Conservation (phyloP, 2,329 filamentous ascomycete genomes). For the Huntiella omanensis region DNA sequence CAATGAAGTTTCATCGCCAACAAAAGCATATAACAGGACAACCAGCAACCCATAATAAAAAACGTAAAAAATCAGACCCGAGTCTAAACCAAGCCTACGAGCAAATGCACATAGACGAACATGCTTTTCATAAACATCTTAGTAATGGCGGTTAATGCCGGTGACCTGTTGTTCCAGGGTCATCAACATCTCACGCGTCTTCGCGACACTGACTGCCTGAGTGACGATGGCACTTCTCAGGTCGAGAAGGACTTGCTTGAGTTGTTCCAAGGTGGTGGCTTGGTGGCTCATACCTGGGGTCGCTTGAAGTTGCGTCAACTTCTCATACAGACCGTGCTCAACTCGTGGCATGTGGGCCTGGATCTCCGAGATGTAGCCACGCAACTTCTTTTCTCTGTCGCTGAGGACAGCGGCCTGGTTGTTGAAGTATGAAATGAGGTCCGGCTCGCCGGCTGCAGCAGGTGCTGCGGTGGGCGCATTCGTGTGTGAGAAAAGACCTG, state of each 20-base stretch:
- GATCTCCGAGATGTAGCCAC: slow-evolving; percentile 27
- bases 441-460: slow-evolving; percentile 22
- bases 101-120: no score
- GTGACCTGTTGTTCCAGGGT: slow-evolving; percentile 24
- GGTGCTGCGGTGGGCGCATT: slow-evolving; percentile 18
- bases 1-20: no score
- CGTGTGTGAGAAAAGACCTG: slow-evolving; percentile 22
- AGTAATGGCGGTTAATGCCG: slow-evolving; percentile 2
- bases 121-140: no score
- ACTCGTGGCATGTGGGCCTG: slow-evolving; percentile 29
- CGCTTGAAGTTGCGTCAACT: slow-evolving; percentile 15
- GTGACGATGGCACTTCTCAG: slow-evolving; percentile 23
- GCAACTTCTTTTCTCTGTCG: slow-evolving; percentile 24
- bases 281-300: slow-evolving; percentile 12
- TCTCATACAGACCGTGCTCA: slow-evolving; percentile 26
- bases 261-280: slow-evolving; percentile 17
- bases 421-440: slow-evolving; percentile 27
- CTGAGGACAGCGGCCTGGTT: slow-evolving; percentile 25
- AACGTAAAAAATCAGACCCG: background rate
- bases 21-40: no score
- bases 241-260: slow-evolving; percentile 20
- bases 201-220: slow-evolving; percentile 25
- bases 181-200: slow-evolving; percentile 24
- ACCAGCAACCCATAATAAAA: background rate
- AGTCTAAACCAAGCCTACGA: background rate